Conservation (phyloP, 2,329 filamentous ascomycete species). For the Exophiala bonariae region DNA sequence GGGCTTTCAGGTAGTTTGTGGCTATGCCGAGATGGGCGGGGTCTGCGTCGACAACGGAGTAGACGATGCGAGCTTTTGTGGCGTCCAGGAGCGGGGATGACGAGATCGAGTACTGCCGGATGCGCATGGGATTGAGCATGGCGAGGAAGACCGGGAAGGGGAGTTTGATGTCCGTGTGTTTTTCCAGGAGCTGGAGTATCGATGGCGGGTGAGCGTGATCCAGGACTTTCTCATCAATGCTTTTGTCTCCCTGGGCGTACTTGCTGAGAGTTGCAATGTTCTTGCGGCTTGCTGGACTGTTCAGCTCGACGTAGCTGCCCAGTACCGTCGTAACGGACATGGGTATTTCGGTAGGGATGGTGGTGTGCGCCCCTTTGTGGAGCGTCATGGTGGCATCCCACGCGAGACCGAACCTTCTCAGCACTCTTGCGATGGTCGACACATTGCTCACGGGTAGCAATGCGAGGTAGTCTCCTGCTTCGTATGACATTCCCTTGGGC, state of each 20-base stretch:
- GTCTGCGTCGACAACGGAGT: constrained; percentile 58
- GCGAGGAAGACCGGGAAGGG: constrained; percentile 67
- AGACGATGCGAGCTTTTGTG: constrained; percentile 64
- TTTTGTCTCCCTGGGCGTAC: constrained; percentile 16
- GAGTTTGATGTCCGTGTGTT: constrained; percentile 59
- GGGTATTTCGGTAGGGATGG: constrained; percentile 56
- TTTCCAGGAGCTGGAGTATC: constrained; percentile 68
- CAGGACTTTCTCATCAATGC: constrained; percentile 7
- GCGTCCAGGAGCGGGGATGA: constrained; percentile 67
- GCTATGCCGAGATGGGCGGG: constrained; percentile 60
- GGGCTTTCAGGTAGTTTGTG: constrained; percentile 59
- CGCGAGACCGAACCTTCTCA: constrained; percentile 64
- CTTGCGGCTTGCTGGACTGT: constrained; percentile 70
- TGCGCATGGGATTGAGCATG: constrained; percentile 74
- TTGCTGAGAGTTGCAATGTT: constrained; percentile 19
- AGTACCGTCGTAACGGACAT: constrained; percentile 66
- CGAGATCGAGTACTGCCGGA: constrained; percentile 78
- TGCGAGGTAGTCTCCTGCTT: constrained; percentile 74
- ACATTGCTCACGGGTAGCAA: constrained; percentile 70
- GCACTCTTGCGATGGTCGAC: constrained; percentile 61
- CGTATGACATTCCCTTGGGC: constrained; percentile 65
- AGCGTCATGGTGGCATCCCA: constrained; percentile 70
- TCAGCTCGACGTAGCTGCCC: constrained; percentile 70
- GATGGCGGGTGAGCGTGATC: constrained; percentile 10
- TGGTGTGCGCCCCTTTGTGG: constrained; percentile 50